Percentiles rank a stretch among this genome's conserved stretches.
Evolutionary conservation across 2,329 filamentous ascomycete species (phyloP).

Genomic region (Nothophoma quercina): DNA sequence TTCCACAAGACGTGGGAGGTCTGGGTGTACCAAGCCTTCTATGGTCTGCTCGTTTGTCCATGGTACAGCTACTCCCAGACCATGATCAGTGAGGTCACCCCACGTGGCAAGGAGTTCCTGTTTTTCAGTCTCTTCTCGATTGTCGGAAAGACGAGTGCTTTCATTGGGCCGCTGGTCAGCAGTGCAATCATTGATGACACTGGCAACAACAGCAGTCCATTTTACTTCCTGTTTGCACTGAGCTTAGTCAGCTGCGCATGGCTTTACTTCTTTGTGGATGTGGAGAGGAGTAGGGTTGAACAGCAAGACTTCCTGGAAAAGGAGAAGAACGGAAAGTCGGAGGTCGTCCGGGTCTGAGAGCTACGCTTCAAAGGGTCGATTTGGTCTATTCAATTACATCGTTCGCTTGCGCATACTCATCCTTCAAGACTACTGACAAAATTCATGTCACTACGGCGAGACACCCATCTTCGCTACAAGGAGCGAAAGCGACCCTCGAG

Average conservation of each 20-base stretch:
- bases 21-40: constrained; percentile 62
- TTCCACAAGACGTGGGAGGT: constrained; percentile 64
- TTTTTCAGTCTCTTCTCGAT: constrained; percentile 76
- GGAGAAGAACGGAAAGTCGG: constrained; percentile 22
- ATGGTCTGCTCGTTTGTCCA: constrained; percentile 71
- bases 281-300: constrained; percentile 34
- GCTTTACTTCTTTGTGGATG: constrained; percentile 34
- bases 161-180: constrained; percentile 73
- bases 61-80: constrained; percentile 77
- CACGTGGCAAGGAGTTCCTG: constrained; percentile 72
- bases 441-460: too few relatives aligned
- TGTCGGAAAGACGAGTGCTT: constrained; percentile 72
- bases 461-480: background rate
- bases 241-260: constrained; percentile 31
- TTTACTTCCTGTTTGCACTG: constrained; percentile 65
- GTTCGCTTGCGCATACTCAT: too few relatives aligned
- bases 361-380: background rate
- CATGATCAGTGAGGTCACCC: constrained; percentile 74
- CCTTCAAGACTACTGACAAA: background rate
- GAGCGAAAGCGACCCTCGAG: background rate
- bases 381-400: background rate
- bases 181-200: constrained; percentile 72
- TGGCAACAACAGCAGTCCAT: constrained; percentile 66
- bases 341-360: constrained; percentile 2
- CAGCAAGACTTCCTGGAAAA: constrained; percentile 33